Conservation (phyloP, 495 filamentous ascomycete genomes). For the Chaetomium cochliodes region DNA sequence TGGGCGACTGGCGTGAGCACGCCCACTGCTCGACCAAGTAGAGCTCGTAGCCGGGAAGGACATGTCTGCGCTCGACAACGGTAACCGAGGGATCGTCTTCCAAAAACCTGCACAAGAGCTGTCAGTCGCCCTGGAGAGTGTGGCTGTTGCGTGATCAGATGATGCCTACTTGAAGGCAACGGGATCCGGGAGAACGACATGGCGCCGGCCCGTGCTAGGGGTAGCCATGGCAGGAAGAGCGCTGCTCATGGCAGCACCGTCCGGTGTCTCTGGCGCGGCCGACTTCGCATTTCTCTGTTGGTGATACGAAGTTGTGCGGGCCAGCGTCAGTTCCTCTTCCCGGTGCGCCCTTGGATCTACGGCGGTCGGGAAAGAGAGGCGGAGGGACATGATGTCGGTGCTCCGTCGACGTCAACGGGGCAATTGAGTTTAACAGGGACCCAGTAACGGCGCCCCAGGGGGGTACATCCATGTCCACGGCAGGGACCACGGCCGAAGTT, state of each 20-base stretch:
- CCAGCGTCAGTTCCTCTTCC: conserved; percentile 36
- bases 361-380: conserved; percentile 28
- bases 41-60: conserved; percentile 81
- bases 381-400: conserved; percentile 31
- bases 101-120: conserved; percentile 60
- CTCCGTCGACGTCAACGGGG: conserved; percentile 13
- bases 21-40: conserved; percentile 99
- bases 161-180: conserved; percentile 59
- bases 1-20: conserved; percentile 84
- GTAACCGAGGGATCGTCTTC: conserved; percentile 79
- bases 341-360: conserved; percentile 31
- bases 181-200: conserved; percentile 69
- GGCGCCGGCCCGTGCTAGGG: conserved; percentile 36
- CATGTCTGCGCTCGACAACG: conserved; percentile 66
- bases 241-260: conserved; percentile 21
- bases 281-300: conserved; percentile 22
- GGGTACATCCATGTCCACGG: conserved; percentile 12
- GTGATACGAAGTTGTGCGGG: conserved; percentile 27
- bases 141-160: background rate
- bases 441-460: conserved; percentile 11
- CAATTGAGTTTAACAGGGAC: conserved; percentile 7
- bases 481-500: conserved; percentile 11
- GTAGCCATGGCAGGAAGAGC: conserved; percentile 20
- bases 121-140: background rate
- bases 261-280: conserved; percentile 18